Conservation (phyloP, 805 yeast species). For the Isabelozyma gotoi region DNA sequence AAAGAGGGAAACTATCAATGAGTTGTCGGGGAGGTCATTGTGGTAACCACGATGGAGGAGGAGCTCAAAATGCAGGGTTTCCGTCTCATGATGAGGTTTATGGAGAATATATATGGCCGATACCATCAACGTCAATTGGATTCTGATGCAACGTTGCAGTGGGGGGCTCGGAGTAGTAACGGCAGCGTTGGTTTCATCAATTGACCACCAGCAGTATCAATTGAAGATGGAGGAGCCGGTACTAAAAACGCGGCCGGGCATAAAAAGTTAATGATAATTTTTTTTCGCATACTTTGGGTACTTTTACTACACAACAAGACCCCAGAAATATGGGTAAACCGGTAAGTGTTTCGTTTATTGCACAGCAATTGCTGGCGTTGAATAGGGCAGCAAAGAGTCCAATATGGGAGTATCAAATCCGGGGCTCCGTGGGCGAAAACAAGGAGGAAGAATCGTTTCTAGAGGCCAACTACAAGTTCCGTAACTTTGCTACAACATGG, state of each 20-base stretch:
- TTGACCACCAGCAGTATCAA: no score
- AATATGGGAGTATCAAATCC: constrained; percentile 3
- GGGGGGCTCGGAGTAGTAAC: no score
- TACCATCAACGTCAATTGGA: constrained; percentile 19
- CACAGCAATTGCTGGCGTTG: constrained; percentile 2
- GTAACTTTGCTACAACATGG: constrained; percentile 65
- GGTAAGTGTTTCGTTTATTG: not conserved
- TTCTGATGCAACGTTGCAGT: no score
- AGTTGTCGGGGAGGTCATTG: constrained; percentile 27
- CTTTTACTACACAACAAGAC: no score
- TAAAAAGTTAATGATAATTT: no score
- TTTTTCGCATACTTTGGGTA: not conserved
- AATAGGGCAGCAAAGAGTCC: constrained; percentile 1
- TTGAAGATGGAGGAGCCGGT: no score
- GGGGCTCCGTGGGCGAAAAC: not conserved
- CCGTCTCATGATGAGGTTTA: constrained; percentile 28
- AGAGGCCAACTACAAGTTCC: constrained; percentile 41
- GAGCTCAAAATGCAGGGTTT: constrained; percentile 27
- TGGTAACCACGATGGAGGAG: constrained; percentile 35
- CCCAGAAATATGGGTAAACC: no score
- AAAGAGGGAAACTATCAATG: constrained; percentile 22
- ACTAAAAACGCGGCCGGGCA: no score
- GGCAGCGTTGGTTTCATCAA: no score
- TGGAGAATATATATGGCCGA: constrained; percentile 38
- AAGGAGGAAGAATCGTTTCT: constrained; percentile 13